Percentiles rank a stretch among this genome's conserved stretches.
These are phyloP conservation scores for Aurinia saxatilis DNA, from an alignment of 345 rosid species.

Conservation along the genomic window DNA sequence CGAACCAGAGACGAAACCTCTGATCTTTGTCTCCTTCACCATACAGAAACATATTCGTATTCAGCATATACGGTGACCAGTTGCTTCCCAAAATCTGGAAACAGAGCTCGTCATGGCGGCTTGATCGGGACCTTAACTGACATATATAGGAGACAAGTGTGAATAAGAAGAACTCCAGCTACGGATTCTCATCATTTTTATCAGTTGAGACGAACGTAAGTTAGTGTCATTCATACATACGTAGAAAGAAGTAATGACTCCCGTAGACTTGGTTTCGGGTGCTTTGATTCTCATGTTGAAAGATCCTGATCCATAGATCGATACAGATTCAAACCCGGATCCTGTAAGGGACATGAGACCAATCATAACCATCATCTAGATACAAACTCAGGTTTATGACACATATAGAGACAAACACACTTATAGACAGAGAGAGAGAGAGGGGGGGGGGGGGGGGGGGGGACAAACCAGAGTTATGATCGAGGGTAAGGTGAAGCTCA, in stretches of 20 bases:
- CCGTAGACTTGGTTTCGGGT: slow-evolving; percentile 20
- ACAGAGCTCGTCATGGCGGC: slow-evolving; percentile 29
- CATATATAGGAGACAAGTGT: not conserved
- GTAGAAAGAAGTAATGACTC: slow-evolving; percentile 27
- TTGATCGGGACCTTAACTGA: slow-evolving; percentile 23
- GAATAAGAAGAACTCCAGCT: not conserved
- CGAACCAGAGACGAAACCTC: slow-evolving; percentile 29
- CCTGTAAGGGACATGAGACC: slow-evolving; percentile 21
- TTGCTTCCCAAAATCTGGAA: slow-evolving; percentile 25
- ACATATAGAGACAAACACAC: slow-evolving; percentile 2
- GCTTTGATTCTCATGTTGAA: slow-evolving; percentile 30
- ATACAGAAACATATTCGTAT: slow-evolving; percentile 22
- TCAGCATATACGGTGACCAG: slow-evolving; percentile 20
- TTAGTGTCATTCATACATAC: slow-evolving; percentile 13
- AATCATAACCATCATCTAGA: not conserved
- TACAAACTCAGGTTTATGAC: slow-evolving; percentile 8
- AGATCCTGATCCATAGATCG: slow-evolving; percentile 30
- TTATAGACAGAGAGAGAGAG: not conserved
- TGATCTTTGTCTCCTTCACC: slow-evolving; percentile 29
- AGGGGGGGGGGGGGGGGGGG: too few species aligned
- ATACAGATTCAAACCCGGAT: slow-evolving; percentile 24
- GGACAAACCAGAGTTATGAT: slow-evolving; percentile 23
- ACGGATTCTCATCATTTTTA: not conserved
- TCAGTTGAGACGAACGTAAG: not conserved
- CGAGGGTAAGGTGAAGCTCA: slow-evolving; percentile 30